Evolutionary conservation across 2,329 filamentous ascomycete species (phyloP).

Genomic region (Chrysoporthe deuterocubensis): DNA sequence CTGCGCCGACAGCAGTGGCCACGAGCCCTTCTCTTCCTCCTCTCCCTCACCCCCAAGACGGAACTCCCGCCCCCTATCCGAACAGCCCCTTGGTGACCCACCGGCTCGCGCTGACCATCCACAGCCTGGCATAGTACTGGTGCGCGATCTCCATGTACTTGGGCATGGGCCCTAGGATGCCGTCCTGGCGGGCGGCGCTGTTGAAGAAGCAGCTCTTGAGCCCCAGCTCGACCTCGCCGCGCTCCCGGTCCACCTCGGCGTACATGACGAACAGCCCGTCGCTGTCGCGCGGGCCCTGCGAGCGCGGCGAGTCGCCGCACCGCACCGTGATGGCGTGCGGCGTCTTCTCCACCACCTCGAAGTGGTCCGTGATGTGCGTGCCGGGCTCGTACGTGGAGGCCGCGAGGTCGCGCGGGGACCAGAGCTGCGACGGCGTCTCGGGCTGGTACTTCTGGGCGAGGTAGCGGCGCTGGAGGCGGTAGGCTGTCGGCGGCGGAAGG

Average conservation of each 20-base stretch:
- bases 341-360: slow-evolving; percentile 71
- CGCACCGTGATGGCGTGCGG: slow-evolving; percentile 64
- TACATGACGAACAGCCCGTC: slow-evolving; percentile 72
- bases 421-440: slow-evolving; percentile 63
- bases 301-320: slow-evolving; percentile 67
- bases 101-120: slow-evolving; percentile 45
- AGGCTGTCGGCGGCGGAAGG: slow-evolving; percentile 46
- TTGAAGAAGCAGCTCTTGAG: slow-evolving; percentile 67
- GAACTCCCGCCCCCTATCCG: neutral
- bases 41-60: neutral
- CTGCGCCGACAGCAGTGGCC: neutral
- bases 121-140: slow-evolving; percentile 47
- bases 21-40: neutral
- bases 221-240: slow-evolving; percentile 64
- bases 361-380: slow-evolving; percentile 71
- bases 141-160: slow-evolving; percentile 42
- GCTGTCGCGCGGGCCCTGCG: slow-evolving; percentile 56
- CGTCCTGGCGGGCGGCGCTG: slow-evolving; percentile 43
- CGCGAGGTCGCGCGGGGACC: slow-evolving; percentile 59
- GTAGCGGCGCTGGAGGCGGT: slow-evolving; percentile 60
- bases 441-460: slow-evolving; percentile 64
- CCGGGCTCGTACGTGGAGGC: slow-evolving; percentile 64
- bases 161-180: slow-evolving; percentile 41
- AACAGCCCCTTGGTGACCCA: slow-evolving; percentile 35
- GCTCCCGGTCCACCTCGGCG: slow-evolving; percentile 61